Base-by-base conservation (phyloP, 345 rosid genomes). In the Eutrema heterophyllum region DNA sequence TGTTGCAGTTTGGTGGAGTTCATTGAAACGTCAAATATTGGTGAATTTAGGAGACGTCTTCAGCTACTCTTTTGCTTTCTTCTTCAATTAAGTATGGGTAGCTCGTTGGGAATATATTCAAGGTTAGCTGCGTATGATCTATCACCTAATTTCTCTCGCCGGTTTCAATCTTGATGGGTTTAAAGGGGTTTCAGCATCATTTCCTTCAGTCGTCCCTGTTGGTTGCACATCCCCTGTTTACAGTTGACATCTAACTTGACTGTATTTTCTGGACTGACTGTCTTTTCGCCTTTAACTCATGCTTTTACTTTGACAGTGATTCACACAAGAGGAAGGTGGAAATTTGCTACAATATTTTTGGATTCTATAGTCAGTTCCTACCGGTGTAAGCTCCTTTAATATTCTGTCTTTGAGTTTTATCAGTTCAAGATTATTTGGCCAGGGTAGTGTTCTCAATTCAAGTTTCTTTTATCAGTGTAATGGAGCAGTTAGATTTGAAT, bases 11-110 rank as follows among this genome's bases (percentile, higher is more conserved):
- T 95, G 86, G 83, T 84, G 79, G 96, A 87, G 81, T 90, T 95
- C 72, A 79, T 95, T 60, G 89, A 81, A 81, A 88, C 90, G 60
- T 90, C 97, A 40, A 95, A 88, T 73, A 44, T 90, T 68, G 97
- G 97, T 64, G 99, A 95, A 85, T 92, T 89, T 75, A 82, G 82
- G 83, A 85, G 77, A 68, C 96, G 99, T 24, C 93, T 95, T 65
- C 91, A 88, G 73, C 96, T 95, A 74, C 84, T 95, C 71, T 83
- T 83, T 81, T 86, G 92, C 62, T 90, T 95, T 81, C 84, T 87
- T 75, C 87, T 89, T 78, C 97, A 95, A 73, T 80, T 95, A 68
- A 79, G 60, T 69, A 51, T 75, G 61, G 93, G 92, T 72, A 67
- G 79, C 75, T 82, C 76, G 41, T 81, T 95, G 79, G 81, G 79